phyloP scores from a whole-genome alignment of 83 land plant species.

The Thuja plicata region DNA sequence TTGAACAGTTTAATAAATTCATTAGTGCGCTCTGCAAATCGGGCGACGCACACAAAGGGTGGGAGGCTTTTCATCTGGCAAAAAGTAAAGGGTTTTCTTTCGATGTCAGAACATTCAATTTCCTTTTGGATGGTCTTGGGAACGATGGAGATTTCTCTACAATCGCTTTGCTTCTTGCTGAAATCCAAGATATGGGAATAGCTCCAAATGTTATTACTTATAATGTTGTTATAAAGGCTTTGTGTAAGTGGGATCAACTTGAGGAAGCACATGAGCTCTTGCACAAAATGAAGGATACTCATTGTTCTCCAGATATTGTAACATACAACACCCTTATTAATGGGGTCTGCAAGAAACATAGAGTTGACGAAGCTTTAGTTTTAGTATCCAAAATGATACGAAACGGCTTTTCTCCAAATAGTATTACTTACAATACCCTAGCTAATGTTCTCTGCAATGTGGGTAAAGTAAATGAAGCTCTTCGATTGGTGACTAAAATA shows the following conservation, averaged over 20 bases:
- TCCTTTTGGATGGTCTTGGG: slow-evolving; percentile 10
- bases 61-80: neutral
- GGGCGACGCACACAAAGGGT: slow-evolving; percentile 4
- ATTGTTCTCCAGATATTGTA: slow-evolving; percentile 57
- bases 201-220: slow-evolving; percentile 68
- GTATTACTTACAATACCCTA: slow-evolving; percentile 64
- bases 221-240: slow-evolving; percentile 63
- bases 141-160: neutral
- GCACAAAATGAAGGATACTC: slow-evolving; percentile 55
- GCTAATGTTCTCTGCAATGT: slow-evolving; percentile 70
- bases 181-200: slow-evolving; percentile 11
- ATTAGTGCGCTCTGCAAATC: slow-evolving; percentile 27
- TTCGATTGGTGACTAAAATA: slow-evolving; percentile 10
- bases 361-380: too few relatives aligned
- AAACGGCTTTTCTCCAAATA: neutral
- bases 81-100: neutral
- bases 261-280: slow-evolving; percentile 63
- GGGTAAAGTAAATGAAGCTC: slow-evolving; percentile 66
- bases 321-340: neutral
- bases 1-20: slow-evolving; percentile 18
- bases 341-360: too few relatives aligned
- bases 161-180: neutral
- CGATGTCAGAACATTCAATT: slow-evolving; percentile 26
- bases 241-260: slow-evolving; percentile 69
- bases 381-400: neutral